Conservation (phyloP, 495 filamentous ascomycete genomes). For the Cladorrhinum samala region DNA sequence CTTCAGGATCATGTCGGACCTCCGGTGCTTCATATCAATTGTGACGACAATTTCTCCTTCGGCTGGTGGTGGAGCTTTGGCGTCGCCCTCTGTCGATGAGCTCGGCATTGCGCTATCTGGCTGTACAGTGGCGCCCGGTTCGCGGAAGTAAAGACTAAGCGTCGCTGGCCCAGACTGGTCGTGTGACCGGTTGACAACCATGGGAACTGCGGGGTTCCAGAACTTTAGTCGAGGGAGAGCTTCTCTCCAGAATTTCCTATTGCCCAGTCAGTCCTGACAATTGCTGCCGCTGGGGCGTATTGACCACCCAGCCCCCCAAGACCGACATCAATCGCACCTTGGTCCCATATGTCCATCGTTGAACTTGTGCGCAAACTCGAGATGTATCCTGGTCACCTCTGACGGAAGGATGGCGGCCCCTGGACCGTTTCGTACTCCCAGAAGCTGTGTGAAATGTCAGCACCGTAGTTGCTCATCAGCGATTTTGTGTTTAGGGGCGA, state of each 20-base stretch:
- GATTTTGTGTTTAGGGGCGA: not conserved
- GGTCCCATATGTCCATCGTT: constrained; percentile 72
- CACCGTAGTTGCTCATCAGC: constrained; percentile 9
- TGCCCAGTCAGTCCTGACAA: not conserved
- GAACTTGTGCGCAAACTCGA: constrained; percentile 66
- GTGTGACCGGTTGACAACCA: constrained; percentile 66
- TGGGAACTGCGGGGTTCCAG: constrained; percentile 79
- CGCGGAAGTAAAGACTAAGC: constrained; percentile 68
- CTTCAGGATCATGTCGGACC: constrained; percentile 58
- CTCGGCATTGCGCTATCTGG: constrained; percentile 25
- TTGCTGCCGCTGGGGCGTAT: not conserved
- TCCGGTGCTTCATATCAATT: constrained; percentile 59
- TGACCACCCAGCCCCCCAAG: not conserved
- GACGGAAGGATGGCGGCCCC: constrained; percentile 76
- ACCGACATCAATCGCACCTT: constrained; percentile 45
- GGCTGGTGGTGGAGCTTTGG: constrained; percentile 36
- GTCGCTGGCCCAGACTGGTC: constrained; percentile 54
- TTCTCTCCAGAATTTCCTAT: constrained; percentile 79
- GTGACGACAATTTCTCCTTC: constrained; percentile 40
- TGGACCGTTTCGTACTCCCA: constrained; percentile 65
- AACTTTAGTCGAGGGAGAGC: constrained; percentile 84
- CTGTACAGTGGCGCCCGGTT: constrained; percentile 21
- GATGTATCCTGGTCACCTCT: constrained; percentile 74
- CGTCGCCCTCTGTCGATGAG: constrained; percentile 29
- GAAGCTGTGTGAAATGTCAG: constrained; percentile 46